Percentiles rank a stretch among this genome's conserved stretches.
These are phyloP conservation scores for Pseudevernia furfuracea DNA, from an alignment of 495 filamentous ascomycete species.

Conservation along the genomic window DNA sequence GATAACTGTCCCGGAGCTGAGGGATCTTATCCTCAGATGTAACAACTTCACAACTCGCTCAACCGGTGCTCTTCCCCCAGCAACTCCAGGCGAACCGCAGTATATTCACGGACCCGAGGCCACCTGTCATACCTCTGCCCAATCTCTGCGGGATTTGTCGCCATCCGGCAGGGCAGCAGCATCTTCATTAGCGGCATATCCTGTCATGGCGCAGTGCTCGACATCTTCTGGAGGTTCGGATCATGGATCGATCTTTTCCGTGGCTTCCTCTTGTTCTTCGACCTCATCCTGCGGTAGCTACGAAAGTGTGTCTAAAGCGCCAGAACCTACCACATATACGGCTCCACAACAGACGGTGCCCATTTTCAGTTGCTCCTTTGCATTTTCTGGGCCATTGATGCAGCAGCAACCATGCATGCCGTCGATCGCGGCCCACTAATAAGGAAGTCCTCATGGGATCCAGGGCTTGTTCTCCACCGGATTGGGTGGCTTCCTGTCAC, in stretches of 20 bases:
- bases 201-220: slow-evolving; percentile 9
- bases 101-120: slow-evolving; percentile 1
- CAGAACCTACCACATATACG: not conserved
- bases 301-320: not conserved
- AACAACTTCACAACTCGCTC: slow-evolving; percentile 55
- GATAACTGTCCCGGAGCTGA: slow-evolving; percentile 77
- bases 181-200: slow-evolving; percentile 4
- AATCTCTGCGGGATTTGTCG: not conserved
- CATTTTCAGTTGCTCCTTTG: slow-evolving; percentile 1
- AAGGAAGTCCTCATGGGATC: not conserved
- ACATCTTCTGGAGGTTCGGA: slow-evolving; percentile 16
- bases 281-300: slow-evolving; percentile 14
- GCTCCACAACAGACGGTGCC: slow-evolving; percentile 4
- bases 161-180: not conserved
- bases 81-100: slow-evolving; percentile 12
- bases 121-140: not conserved
- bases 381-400: not conserved
- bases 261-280: slow-evolving; percentile 11
- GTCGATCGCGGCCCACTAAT: not conserved
- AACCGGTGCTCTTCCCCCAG: slow-evolving; percentile 13
- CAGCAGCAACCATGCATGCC: not conserved
- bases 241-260: slow-evolving; percentile 17
- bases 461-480: slow-evolving; percentile 6
- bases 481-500: not conserved
- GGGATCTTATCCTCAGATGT: slow-evolving; percentile 68